Conservation (phyloP, 176 grass and related monocot species). For the Sorghum bicolor region Sorghum_bicolor_NCBIv3 NC_012873.2:63118501-63119000, state of each 20-base stretch:
- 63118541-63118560: too few species aligned
- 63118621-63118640: not conserved
- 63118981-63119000: not conserved
- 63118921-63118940: conserved; percentile 34
- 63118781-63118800: not conserved
- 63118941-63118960: conserved; percentile 33
- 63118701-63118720: conserved; percentile 30
- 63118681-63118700: conserved; percentile 37
- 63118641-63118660: not conserved
- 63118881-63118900: too few species aligned
- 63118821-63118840: conserved; percentile 38
- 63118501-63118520: too few species aligned
- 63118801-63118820: not conserved
- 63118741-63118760: not conserved
- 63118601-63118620: not conserved
- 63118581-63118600: not conserved
- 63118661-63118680: conserved; percentile 7
- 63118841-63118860: conserved; percentile 26
- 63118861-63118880: conserved; percentile 39
- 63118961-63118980: not conserved
- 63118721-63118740: not conserved
- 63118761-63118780: not conserved
- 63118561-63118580: too few species aligned
- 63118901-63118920: too few species aligned
- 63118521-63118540: too few species aligned